Evolutionary conservation across 2,329 filamentous ascomycete genomes (phyloP).

Genomic region (Ophiostoma novo-ulmi): DNA sequence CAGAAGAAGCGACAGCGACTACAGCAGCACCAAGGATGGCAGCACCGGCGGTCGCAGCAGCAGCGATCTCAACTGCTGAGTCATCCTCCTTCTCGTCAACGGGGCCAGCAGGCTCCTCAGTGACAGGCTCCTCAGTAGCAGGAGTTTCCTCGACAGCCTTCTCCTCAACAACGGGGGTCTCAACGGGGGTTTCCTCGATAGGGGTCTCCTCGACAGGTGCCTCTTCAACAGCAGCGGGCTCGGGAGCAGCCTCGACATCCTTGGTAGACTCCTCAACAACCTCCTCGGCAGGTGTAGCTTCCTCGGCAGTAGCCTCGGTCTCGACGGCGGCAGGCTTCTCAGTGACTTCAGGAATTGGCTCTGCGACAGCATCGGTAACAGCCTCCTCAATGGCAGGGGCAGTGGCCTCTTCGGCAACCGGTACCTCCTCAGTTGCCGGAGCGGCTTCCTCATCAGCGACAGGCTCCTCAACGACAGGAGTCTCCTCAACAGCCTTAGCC

Average conservation of each 20-base stretch:
- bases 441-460: neutral
- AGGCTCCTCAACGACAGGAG: neutral
- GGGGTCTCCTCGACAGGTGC: neutral
- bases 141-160: constrained; percentile 21
- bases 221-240: neutral
- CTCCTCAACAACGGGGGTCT: neutral
- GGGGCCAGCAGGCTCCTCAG: neutral
- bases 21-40: neutral
- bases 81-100: constrained; percentile 5
- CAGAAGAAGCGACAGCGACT: neutral
- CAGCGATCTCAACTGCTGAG: constrained; percentile 11
- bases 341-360: neutral
- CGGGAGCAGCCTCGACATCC: neutral
- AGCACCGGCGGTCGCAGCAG: constrained; percentile 12
- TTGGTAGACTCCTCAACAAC: neutral
- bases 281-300: neutral
- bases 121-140: neutral
- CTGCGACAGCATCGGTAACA: constrained; percentile 4
- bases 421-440: too few relatives aligned
- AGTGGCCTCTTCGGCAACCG: too few relatives aligned
- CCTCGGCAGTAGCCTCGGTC: neutral
- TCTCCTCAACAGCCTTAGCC: neutral
- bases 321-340: neutral
- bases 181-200: neutral
- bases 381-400: constrained; percentile 5